Base-by-base conservation (phyloP, 495 filamentous ascomycete species). In the Penicillium steckii region DNA sequence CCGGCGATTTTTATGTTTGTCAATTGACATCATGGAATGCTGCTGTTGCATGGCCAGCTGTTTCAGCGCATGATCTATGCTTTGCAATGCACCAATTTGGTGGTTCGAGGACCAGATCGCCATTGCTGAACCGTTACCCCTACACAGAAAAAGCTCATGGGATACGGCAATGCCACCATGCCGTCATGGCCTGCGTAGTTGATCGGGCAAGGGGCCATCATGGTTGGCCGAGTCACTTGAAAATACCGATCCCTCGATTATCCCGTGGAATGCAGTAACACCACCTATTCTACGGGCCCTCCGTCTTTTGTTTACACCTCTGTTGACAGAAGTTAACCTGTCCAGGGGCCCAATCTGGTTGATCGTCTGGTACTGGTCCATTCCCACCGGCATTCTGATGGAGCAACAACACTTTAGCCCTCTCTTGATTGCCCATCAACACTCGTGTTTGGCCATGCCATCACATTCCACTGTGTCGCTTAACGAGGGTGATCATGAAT, bases 361-460 rank as follows among this genome's bases (percentile, higher is more conserved):
- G 47, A 18, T 4, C 40, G 22, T 29, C 48, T 40, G 38, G 30
- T 47, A 35, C n/a, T 50, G 15, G 44, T 43, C 49, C 63, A 66
- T 66, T 66, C 63, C 49, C 49, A 19, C 24, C 33, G 48, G 50
- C 63, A 66, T 66, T 66, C 63, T 64, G 33, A 53, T 48, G 30
- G 42, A 2, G 15, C 15, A n/a, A 23, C 18, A 17, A 26, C 30
- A 26, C 3, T 48, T 54, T 51, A 24, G 27, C 29, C 33, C 15
- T 35, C 13, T 22, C 19, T 32, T n/a, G 24, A 32, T 29, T 17
- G 26, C 42, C 27, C 8, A 9, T 53, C 3, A 26, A 22, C 46
- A 42, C 37, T 24, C 13, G 9, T 53, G 1, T 35, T 22, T 52
- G 45, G 46, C 27, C 43, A 13, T 37, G 44, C 12, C 26, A 10